Evolutionary conservation across 805 yeast species (phyloP).

Genomic region (Candida ipomoeae): DNA sequence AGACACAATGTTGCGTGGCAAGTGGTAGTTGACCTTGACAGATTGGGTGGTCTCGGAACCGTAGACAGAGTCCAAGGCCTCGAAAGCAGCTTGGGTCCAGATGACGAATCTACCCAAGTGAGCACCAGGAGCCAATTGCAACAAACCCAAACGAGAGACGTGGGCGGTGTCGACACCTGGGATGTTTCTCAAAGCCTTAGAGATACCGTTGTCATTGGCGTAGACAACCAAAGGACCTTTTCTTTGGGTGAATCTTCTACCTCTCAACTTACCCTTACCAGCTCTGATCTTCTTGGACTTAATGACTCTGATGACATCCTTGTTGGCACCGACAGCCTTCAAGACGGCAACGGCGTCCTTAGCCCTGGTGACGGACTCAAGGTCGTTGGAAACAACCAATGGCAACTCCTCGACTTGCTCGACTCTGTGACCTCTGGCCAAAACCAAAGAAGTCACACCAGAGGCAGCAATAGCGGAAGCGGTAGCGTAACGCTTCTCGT

Average conservation of each 20-base stretch:
- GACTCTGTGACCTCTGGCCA: slow-evolving; percentile 99
- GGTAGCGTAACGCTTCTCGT: slow-evolving; percentile 99
- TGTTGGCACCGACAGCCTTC: slow-evolving; percentile 98
- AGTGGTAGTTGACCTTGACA: slow-evolving; percentile 81
- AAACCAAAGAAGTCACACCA: slow-evolving; percentile 94
- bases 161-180: slow-evolving; percentile 99
- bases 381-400: slow-evolving; percentile 89
- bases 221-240: slow-evolving; percentile 99
- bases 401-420: slow-evolving; percentile 98
- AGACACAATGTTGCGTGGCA: slow-evolving; percentile 92
- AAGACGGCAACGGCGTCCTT: slow-evolving; percentile 97
- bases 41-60: slow-evolving; percentile 85
- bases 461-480: slow-evolving; percentile 99
- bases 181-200: slow-evolving; percentile 98
- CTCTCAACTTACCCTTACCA: slow-evolving; percentile 99
- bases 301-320: slow-evolving; percentile 96
- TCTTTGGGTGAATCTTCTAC: slow-evolving; percentile 99
- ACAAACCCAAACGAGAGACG: slow-evolving; percentile 88
- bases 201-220: slow-evolving; percentile 96
- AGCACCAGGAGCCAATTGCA: slow-evolving; percentile 99
- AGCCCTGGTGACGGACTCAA: slow-evolving; percentile 93
- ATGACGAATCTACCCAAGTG: slow-evolving; percentile 99
- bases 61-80: slow-evolving; percentile 95
- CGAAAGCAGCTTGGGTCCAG: slow-evolving; percentile 99
- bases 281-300: slow-evolving; percentile 99